Conservation (phyloP, 352 stramenopile genomes). For the Globisporangium canariense region DNA sequence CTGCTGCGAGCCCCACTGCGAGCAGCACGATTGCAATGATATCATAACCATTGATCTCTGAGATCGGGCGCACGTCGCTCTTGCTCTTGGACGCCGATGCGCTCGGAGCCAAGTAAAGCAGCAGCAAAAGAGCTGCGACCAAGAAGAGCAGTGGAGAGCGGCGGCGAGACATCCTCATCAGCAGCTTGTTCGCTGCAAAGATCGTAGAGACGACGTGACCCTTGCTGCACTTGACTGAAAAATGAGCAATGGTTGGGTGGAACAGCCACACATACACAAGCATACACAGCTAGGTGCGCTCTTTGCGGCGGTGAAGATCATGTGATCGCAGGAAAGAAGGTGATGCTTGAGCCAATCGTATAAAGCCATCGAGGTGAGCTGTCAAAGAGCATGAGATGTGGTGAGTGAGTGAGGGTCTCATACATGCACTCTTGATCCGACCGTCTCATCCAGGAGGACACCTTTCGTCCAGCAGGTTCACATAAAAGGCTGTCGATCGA, state of each 20-base stretch:
- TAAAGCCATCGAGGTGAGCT: background rate
- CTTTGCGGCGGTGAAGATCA: constrained; percentile 1
- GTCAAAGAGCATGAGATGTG: background rate
- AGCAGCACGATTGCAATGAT: constrained; percentile 46
- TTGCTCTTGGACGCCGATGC: constrained; percentile 9
- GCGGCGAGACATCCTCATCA: background rate
- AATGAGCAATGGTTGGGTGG: background rate
- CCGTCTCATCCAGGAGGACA: background rate
- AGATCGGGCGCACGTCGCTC: constrained; percentile 23
- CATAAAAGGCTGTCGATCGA: too few species aligned
- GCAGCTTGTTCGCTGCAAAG: background rate
- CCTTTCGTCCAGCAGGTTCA: background rate
- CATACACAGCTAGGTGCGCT: background rate
- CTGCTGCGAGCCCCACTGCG: constrained; percentile 34
- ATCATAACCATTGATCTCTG: constrained; percentile 40
- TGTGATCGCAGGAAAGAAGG: background rate
- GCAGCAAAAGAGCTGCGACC: background rate
- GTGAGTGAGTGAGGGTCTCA: background rate
- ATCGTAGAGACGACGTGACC: background rate
- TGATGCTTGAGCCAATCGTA: background rate
- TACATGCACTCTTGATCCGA: background rate
- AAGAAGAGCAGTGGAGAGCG: background rate
- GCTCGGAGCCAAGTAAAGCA: background rate
- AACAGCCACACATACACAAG: background rate
- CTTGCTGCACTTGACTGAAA: background rate